phyloP scores from a whole-genome alignment of 352 stramenopile genomes.

The Pythium dissimile region DNA sequence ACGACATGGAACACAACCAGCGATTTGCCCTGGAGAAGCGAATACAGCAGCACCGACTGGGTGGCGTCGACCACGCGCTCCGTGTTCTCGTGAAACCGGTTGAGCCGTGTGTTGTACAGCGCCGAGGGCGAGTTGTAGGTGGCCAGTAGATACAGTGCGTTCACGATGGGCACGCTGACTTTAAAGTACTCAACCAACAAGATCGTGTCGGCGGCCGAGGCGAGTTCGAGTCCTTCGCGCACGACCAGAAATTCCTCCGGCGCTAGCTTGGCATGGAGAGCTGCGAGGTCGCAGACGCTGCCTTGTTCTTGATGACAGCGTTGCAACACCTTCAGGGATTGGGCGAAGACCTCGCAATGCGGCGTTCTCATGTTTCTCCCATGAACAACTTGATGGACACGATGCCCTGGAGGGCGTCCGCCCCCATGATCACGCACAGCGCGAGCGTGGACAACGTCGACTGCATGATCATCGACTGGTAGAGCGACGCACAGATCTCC shows the following conservation, averaged over 20 bases:
- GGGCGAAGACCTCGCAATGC: not conserved
- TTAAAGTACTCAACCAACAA: slow-evolving; percentile 25
- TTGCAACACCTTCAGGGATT: not conserved
- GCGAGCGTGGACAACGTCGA: not conserved
- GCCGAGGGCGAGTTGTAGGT: slow-evolving; percentile 5
- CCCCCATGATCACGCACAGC: slow-evolving; percentile 1
- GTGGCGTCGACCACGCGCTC: not conserved
- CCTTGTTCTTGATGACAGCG: not conserved
- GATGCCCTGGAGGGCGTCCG: slow-evolving; percentile 1
- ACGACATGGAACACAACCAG: slow-evolving; percentile 8
- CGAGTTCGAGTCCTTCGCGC: slow-evolving; percentile 7
- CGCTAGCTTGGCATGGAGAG: not conserved
- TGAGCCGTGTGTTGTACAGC: slow-evolving; percentile 15
- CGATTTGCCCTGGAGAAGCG: slow-evolving; percentile 9
- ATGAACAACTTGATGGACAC: slow-evolving; percentile 7
- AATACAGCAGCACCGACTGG: slow-evolving; percentile 12
- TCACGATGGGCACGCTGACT: slow-evolving; percentile 12
- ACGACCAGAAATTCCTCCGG: not conserved
- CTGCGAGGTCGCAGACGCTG: not conserved
- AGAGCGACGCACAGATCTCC: slow-evolving; percentile 8
- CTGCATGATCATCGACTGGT: slow-evolving; percentile 17
- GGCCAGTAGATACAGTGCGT: slow-evolving; percentile 7
- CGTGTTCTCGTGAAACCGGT: slow-evolving; percentile 12
- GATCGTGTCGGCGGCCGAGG: not conserved
- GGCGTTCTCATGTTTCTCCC: not conserved